These are phyloP conservation scores for Macrophomina pseudophaseolina DNA, from an alignment of 2,329 filamentous ascomycete species.

Conservation along the genomic window DNA sequence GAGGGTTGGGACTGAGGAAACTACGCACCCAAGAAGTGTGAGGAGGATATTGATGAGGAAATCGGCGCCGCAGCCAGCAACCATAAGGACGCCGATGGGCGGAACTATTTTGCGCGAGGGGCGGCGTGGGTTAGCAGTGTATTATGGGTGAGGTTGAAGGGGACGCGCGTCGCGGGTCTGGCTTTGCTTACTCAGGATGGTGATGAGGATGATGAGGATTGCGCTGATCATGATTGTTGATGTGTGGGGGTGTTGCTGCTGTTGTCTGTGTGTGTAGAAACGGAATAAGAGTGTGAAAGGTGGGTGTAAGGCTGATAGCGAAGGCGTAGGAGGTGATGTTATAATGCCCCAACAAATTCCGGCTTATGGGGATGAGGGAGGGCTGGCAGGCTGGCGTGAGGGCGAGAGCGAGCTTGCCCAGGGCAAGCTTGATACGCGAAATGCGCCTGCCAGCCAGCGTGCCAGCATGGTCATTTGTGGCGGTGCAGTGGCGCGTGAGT, in stretches of 20 bases:
- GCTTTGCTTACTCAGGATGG: conserved; percentile 48
- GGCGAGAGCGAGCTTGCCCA: neutral
- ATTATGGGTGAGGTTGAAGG: too few species aligned
- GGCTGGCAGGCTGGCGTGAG: conserved; percentile 2
- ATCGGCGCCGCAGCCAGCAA: conserved; percentile 57
- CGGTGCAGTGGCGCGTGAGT: neutral
- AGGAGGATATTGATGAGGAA: conserved; percentile 56
- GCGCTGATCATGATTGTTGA: conserved; percentile 38
- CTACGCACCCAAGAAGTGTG: conserved; percentile 49
- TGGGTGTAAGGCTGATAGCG: neutral
- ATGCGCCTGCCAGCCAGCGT: neutral
- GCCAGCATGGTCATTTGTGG: neutral
- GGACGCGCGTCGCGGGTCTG: too few species aligned
- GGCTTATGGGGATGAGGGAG: neutral
- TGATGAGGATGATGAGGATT: conserved; percentile 51
- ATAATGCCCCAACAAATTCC: neutral
- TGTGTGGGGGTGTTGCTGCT: neutral
- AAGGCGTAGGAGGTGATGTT: neutral
- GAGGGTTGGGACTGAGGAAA: conserved; percentile 5
- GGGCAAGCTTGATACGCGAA: neutral
- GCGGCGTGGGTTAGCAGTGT: too few species aligned
- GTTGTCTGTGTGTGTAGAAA: neutral
- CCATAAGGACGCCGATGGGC: conserved; percentile 54
- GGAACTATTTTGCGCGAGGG: conserved; percentile 42
- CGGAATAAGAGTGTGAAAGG: neutral